Base-by-base conservation (phyloP, 2,329 filamentous ascomycete genomes). In the Aspergillus thermomutatus region DNA sequence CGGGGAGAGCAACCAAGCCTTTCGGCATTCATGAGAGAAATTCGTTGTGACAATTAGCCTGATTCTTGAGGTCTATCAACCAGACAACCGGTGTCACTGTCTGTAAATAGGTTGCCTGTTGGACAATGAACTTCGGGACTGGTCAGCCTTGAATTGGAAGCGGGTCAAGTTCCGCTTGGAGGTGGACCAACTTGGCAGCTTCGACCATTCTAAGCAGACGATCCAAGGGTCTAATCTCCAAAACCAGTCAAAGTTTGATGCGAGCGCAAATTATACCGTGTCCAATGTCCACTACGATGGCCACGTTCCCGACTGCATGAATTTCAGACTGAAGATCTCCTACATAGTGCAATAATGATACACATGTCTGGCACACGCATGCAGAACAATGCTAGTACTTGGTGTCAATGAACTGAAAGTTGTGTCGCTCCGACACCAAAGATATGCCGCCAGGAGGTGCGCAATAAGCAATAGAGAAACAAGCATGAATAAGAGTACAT, bases 151-250 rank as follows among this genome's bases (percentile, higher is more conserved):
- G 45, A 6, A 26, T 31, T n/a, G 9, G 45, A n/a, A 28, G 52
- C 52, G 52, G 52, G 52, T 54, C 52, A 19, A n/a, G 28, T 49
- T 53, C 52, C 52, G 48, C 43, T 49, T 27, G 4, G 21, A 31
- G 45, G 43, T 49, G 52, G 52, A 23, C 45, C 47, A 49, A 53
- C 14, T 47, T 19, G 5, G 50, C 45, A 45, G 14, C 23, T 37
- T 49, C 52, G 19, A 14, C 19, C 19, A 45, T 45, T 23, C 21
- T 23, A 23, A 46, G 17, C 14, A 49, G 27, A 23, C 23, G 34
- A 54, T 41, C 52, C 25, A 54, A 41, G 45, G 46, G 52, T 49
- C 28, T 31, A 49, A 25, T 47, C 52, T 14, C 23, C 21, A 19
- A n/a, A 45, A 21, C 21, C 41, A 19, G 9, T 23, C 19, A 10